Evolutionary conservation across 495 filamentous ascomycete genomes (phyloP).

Genomic region (Tuber borchii): DNA sequence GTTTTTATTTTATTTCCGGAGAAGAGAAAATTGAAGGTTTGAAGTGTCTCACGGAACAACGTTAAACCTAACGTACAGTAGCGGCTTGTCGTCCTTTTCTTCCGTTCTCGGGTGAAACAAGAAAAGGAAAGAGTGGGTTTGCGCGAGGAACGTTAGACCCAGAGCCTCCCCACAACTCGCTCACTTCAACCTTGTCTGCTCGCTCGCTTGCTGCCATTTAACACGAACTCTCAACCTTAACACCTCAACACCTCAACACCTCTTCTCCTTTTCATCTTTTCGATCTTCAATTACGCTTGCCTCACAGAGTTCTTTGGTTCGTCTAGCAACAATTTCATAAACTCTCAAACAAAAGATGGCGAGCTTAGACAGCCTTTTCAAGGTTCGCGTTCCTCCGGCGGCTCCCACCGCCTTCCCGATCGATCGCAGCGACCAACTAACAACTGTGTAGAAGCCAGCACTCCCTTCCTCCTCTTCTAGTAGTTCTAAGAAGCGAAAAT

Average conservation of each 20-base stretch:
- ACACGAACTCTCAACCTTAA: conserved; percentile 1
- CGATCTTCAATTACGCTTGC: neutral
- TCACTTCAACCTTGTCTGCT: conserved; percentile 1
- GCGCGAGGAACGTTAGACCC: neutral
- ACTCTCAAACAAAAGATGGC: conserved; percentile 52
- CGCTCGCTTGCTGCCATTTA: neutral
- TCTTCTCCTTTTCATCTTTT: neutral
- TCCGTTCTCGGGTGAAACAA: neutral
- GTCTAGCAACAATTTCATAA: neutral
- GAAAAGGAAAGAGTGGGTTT: neutral
- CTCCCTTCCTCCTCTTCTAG: conserved; percentile 40
- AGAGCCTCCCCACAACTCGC: conserved; percentile 2
- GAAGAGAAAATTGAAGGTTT: neutral
- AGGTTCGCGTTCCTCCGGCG: conserved; percentile 49
- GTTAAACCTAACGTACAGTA: neutral
- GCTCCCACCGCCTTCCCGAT: conserved; percentile 3
- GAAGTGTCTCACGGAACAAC: neutral
- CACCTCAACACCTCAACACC: neutral
- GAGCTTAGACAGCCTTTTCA: conserved; percentile 77
- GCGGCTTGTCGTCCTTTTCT: neutral
- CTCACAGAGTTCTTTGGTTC: neutral
- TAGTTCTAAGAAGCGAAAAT: conserved; percentile 61
- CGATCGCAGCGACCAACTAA: conserved; percentile 23
- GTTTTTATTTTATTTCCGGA: neutral
- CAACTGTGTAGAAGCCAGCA: conserved; percentile 49